Evolutionary conservation across 2,329 filamentous ascomycete species (phyloP), one percentile per base, ranked within the genome.

Genomic region (Phyllosticta citrichinensis): DNA sequence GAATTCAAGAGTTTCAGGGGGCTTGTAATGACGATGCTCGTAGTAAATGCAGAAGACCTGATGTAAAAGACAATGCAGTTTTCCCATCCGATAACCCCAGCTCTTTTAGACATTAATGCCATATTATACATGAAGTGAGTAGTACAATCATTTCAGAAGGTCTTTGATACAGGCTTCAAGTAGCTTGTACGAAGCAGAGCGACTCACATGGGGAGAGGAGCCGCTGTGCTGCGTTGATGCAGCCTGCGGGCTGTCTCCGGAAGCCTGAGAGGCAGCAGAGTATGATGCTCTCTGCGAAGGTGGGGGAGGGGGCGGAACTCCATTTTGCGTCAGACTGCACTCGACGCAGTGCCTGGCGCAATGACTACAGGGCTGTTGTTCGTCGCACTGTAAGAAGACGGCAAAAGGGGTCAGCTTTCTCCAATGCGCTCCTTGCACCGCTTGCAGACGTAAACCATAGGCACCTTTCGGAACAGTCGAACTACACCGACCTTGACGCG

Each of bases 321-420:
- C 17, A 12, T 61, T 54, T 25, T 25, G 59, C 55, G 59, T 61
- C 25, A 74, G 67, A 62, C 70, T 73, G 63, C 72, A 74, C 56
- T 66, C 64, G 14, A 74, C 71, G 40, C 70, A 68, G 65, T 74
- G 72, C 58, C 71, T 67, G 52, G 69, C 66, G 64, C 72, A 74
- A 62, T 70, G 73, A 20, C 69, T 71, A 60, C 72, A 74, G 11
- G 72, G 72, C 60, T 70, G 72, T 33, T 68, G 67, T 64, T 74
- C 72, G 61, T 74, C 72, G 64, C 72, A 74, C 72, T 74, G 62
- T 20, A 62, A 53, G 40, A 27, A 56, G 35, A 20, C 11, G 19
- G 40, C 25, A 22, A 52, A 14, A 53, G 56, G 54, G 53, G 53
- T 8, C 53, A 22, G 57, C 52, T 51, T 53, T n/a, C 17, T 47